Evolutionary conservation across 208 protist genomes (phyloP).

Genomic region (Leishmania major): DNA sequence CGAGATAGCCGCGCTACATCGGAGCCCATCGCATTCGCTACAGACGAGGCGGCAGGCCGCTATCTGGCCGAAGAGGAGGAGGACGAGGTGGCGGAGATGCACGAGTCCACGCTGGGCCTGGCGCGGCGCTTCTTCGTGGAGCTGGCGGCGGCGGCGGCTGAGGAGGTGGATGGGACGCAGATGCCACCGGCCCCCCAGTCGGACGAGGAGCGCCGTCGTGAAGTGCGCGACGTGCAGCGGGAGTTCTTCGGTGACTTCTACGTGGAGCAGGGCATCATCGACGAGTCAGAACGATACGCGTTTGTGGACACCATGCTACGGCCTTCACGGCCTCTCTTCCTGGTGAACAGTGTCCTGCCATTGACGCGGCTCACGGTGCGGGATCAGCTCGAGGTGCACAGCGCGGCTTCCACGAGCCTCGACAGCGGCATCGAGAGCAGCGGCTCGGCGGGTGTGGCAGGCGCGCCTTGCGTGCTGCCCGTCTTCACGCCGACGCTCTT

Average conservation of each 20-base stretch:
- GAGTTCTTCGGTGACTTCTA: slow-evolving; percentile 85
- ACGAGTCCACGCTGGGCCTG: slow-evolving; percentile 51
- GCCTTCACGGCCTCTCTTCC: slow-evolving; percentile 46
- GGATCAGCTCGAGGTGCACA: slow-evolving; percentile 63
- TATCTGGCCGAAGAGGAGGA: slow-evolving; percentile 57
- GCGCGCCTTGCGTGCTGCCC: neutral
- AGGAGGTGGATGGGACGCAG: slow-evolving; percentile 51
- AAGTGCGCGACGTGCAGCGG: slow-evolving; percentile 57
- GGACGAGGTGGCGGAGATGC: slow-evolving; percentile 39
- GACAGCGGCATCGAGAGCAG: neutral
- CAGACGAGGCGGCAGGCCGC: slow-evolving; percentile 57
- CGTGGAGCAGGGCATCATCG: slow-evolving; percentile 56
- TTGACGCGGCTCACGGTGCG: slow-evolving; percentile 64
- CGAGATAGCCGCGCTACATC: slow-evolving; percentile 51
- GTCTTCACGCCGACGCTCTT: slow-evolving; percentile 41
- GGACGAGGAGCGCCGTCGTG: slow-evolving; percentile 59
- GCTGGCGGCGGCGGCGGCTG: slow-evolving; percentile 55
- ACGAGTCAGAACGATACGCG: slow-evolving; percentile 26
- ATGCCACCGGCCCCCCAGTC: slow-evolving; percentile 33
- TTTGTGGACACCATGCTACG: slow-evolving; percentile 70
- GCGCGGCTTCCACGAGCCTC: neutral
- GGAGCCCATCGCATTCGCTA: slow-evolving; percentile 42
- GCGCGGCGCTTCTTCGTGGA: slow-evolving; percentile 71
- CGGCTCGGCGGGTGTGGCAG: neutral
- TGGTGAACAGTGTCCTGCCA: slow-evolving; percentile 53